Evolutionary conservation across 2,329 filamentous ascomycete species (phyloP).

Genomic region (Pestalotiopsis sp.): DNA sequence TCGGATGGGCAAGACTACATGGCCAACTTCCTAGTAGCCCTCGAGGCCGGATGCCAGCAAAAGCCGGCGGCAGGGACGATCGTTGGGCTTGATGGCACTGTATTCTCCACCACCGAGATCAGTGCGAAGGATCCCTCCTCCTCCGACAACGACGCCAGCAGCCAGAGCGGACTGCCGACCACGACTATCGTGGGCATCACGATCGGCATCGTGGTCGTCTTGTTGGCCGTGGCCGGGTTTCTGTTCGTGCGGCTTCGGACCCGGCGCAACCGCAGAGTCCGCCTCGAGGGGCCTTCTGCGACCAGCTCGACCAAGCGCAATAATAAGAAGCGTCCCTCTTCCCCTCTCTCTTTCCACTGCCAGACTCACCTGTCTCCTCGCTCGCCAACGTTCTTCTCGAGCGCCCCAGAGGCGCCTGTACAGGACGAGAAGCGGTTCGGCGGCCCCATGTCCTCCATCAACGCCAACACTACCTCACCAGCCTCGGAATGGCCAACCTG

Average conservation of each 20-base stretch:
- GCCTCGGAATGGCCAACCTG: slow-evolving; percentile 16
- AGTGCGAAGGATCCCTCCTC: slow-evolving; percentile 37
- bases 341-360: slow-evolving; percentile 55
- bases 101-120: slow-evolving; percentile 43
- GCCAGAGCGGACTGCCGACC: slow-evolving; percentile 32
- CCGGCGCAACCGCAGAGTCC: slow-evolving; percentile 39
- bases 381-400: slow-evolving; percentile 40
- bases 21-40: slow-evolving; percentile 54
- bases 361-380: slow-evolving; percentile 46
- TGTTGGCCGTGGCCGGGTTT: slow-evolving; percentile 42
- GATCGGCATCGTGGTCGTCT: slow-evolving; percentile 39
- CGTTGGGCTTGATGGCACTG: slow-evolving; percentile 46
- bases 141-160: slow-evolving; percentile 15
- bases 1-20: slow-evolving; percentile 45
- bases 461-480: slow-evolving; percentile 24
- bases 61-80: slow-evolving; percentile 39
- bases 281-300: slow-evolving; percentile 25
- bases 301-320: slow-evolving; percentile 26
- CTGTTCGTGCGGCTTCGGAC: slow-evolving; percentile 50
- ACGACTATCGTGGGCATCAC: slow-evolving; percentile 48
- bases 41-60: slow-evolving; percentile 55
- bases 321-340: slow-evolving; percentile 40
- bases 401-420: slow-evolving; percentile 21
- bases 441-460: slow-evolving; percentile 20
- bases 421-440: slow-evolving; percentile 31